Base-by-base conservation (phyloP, 371 early-diverging fungal species). In the Syncephalis plumigaleata region DNA sequence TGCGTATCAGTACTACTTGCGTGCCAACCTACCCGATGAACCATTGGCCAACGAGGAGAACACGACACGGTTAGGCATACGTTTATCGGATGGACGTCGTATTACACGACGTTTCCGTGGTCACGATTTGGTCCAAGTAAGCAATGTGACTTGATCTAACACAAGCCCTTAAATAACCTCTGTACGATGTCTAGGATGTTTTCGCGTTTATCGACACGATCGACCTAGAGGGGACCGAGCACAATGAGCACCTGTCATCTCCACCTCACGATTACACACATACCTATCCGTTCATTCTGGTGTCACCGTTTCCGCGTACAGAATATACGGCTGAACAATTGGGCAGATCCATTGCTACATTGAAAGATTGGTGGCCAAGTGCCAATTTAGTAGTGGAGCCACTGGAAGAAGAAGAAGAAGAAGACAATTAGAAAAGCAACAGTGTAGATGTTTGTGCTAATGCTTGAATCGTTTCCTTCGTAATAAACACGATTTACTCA, bases 121-220 rank as follows among this genome's bases (percentile, higher is more conserved):
- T 3, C 55, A 71, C 13, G 82, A 81, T 21, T 68, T 64, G 15
- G 48, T 88, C 16, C 70, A 77, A 68, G 84, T 74, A 53, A 50
- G 49, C 11, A 31, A 7, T 31, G 31, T 31, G 11, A 43, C 46
- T 9, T 42, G 46, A 36, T 17, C 20, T 45, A 2, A 36, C 44
- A 9, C 23, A 45, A 27, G 7, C n/a, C 16, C 2, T 38, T 4
- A 17, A 21, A 20, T 9, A 24, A 50, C 11, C 9, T 11, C 1
- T n/a, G 31, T 17, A 9, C 39, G 20, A 21, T 39, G 26, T 23
- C 9, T 59, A 60, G 54, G 48, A 60, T 24, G 53, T 75, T 43
- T 84, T 83, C 55, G 61, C 68, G 26, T 86, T 79, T 71, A 72
- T 84, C 17, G 81, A 82, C 55, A 71, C 77, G 2, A 63, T 69